Evolutionary conservation across 495 filamentous ascomycete genomes (phyloP), one percentile per base, ranked within the genome.

Genomic region (Podospora australis): DNA sequence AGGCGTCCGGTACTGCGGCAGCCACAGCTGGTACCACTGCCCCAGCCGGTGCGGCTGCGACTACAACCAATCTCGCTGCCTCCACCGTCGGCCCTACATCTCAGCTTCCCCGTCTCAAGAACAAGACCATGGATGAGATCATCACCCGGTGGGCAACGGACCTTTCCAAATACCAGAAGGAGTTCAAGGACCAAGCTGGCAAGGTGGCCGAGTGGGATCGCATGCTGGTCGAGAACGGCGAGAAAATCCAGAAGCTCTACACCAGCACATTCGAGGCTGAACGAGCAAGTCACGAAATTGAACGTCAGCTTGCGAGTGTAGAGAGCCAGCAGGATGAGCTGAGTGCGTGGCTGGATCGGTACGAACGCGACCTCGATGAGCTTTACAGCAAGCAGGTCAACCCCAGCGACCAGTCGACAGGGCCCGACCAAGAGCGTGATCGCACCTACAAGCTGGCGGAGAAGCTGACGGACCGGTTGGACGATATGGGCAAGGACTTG

Each of bases 121-220:
- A 95, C 63, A 97, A 95, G 71, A 94, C 91, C 1, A 97, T 99
- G 91, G 92, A 97, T 59, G 94, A 99, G 64, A 97, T 99, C 55
- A 89, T 99, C 58, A 96, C 86, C n/a, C 80, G 88, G 14, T 99
- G 94, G 94, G 92, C 92, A 0, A 84, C 87, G 0, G 92, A 97
- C 60, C 78, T 97, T 22, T 82, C 87, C 48, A 92, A 94, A 59
- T 96, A 97, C 61, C 90, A 96, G 62, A 89, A 91, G 60, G 87
- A 95, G 38, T 99, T 97, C 72, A 86, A 89, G 47, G 74, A 81
- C 3, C 89, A 96, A 61, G 94, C 94, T 0, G 68, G 81, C 48
- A 85, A 90, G 56, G 87, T 97, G 13, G 82, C 89, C 19, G 72
- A 79, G 39, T 99, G 94, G 94, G 94, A 99, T 64, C 81, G 83